A percentile compares a stretch with the other conserved stretches of the same genome.
Evolutionary conservation across 2,329 filamentous ascomycete species (phyloP).

Genomic region (Neurospora sp.): DNA sequence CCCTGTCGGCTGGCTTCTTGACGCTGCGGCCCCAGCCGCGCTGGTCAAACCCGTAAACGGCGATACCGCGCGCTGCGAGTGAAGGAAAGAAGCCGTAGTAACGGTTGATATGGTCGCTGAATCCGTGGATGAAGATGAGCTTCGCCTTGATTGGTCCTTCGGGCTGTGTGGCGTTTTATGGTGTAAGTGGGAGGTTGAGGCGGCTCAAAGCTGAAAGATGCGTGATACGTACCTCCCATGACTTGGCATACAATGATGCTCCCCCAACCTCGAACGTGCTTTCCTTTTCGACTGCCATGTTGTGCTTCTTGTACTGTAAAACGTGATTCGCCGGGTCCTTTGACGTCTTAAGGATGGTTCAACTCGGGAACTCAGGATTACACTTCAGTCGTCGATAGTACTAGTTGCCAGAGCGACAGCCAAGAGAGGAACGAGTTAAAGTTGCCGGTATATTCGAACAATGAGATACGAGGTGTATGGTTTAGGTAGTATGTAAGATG

Average conservation of each 20-base stretch:
- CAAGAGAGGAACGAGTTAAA: not conserved
- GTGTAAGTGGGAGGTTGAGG: not conserved
- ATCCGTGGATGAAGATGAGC: constrained; percentile 78
- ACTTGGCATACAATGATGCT: constrained; percentile 43
- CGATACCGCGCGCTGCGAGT: constrained; percentile 62
- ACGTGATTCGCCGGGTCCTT: not conserved
- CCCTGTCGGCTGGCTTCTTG: constrained; percentile 48
- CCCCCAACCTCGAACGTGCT: constrained; percentile 38
- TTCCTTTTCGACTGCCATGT: constrained; percentile 35
- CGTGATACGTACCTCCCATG: constrained; percentile 41
- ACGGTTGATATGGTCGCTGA: constrained; percentile 72
- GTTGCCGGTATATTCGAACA: not conserved
- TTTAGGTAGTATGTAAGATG: not conserved
- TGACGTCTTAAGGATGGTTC: not conserved
- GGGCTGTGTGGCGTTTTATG: constrained; percentile 32
- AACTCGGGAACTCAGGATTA: not conserved
- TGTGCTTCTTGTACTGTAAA: constrained; percentile 2
- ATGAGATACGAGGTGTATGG: not conserved
- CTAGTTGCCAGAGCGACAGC: not conserved
- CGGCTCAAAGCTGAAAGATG: not conserved
- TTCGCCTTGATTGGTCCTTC: constrained; percentile 52
- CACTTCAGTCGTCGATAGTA: not conserved
- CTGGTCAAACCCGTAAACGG: constrained; percentile 73
- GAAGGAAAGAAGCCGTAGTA: constrained; percentile 66
- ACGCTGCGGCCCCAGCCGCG: constrained; percentile 78